A percentile compares a stretch with the other conserved stretches of the same genome.
phyloP scores from a whole-genome alignment of 2,329 filamentous ascomycete species.

The Colletotrichum magnum region DNA sequence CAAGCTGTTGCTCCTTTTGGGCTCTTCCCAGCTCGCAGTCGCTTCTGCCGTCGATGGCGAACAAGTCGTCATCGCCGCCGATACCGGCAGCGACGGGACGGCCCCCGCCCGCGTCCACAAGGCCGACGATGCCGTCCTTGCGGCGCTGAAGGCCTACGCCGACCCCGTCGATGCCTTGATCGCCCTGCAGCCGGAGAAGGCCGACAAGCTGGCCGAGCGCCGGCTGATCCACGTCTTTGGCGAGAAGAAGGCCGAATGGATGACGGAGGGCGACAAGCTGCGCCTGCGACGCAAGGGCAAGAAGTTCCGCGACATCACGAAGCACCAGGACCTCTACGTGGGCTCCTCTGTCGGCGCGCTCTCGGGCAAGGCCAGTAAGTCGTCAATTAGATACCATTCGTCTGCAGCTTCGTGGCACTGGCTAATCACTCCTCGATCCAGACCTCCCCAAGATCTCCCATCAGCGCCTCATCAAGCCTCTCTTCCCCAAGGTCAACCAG shows the following conservation, averaged over 20 bases:
- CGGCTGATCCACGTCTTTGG: constrained; percentile 76
- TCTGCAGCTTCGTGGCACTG: background rate
- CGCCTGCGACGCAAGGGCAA: constrained; percentile 74
- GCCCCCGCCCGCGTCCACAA: background rate
- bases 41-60: constrained; percentile 5
- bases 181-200: constrained; percentile 46
- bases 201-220: constrained; percentile 54
- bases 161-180: constrained; percentile 50
- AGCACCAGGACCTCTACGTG: constrained; percentile 65
- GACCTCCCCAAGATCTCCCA: constrained; percentile 57
- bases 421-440: constrained; percentile 23
- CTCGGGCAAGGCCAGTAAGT: constrained; percentile 50
- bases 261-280: constrained; percentile 82
- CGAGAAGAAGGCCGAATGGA: constrained; percentile 73
- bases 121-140: constrained; percentile 44
- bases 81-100: background rate
- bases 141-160: constrained; percentile 44
- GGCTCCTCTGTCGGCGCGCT: constrained; percentile 43
- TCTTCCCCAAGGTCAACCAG: constrained; percentile 72
- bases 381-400: rapidly evolving
- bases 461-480: constrained; percentile 67
- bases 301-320: constrained; percentile 82
- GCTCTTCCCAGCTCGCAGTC: constrained; percentile 33
- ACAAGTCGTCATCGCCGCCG: constrained; percentile 24
- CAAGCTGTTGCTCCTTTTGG: constrained; percentile 31